Evolutionary conservation across 148 eudicot species (phyloP).

Genomic region (Vaccinium myrtillus): DNA sequence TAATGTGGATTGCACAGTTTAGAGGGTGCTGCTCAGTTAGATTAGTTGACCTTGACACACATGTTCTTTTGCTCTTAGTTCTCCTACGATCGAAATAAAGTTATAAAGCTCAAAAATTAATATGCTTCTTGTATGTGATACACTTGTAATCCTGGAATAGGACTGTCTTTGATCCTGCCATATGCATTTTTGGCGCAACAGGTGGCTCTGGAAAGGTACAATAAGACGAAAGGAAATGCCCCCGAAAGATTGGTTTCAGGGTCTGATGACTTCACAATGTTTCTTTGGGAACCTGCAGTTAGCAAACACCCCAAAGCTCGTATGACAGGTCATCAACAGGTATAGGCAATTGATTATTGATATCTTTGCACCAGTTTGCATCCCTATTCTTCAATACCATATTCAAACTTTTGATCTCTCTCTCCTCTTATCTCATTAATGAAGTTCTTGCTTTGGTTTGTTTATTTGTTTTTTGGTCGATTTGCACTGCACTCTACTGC

Average conservation of each 20-base stretch:
- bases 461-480: not conserved
- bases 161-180: not conserved
- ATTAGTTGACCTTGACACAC: not conserved
- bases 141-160: not conserved
- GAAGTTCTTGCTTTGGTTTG: not conserved
- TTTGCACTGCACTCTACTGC: not conserved
- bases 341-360: slow-evolving; percentile 16
- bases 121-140: not conserved
- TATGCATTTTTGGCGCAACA: slow-evolving; percentile 25
- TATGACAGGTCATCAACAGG: slow-evolving; percentile 99
- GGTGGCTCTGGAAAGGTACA: slow-evolving; percentile 85
- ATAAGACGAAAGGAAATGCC: slow-evolving; percentile 71
- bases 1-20: not conserved
- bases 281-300: slow-evolving; percentile 85
- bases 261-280: slow-evolving; percentile 98
- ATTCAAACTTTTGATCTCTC: not conserved
- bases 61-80: not conserved
- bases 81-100: not conserved
- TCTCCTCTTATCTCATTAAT: not conserved
- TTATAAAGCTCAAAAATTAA: not conserved
- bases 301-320: slow-evolving; percentile 96
- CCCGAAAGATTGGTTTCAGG: slow-evolving; percentile 98
- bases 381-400: not conserved
- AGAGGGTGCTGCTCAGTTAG: not conserved
- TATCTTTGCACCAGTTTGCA: not conserved